Base-by-base conservation (phyloP, 805 yeast species). In the Pichia californica region DNA sequence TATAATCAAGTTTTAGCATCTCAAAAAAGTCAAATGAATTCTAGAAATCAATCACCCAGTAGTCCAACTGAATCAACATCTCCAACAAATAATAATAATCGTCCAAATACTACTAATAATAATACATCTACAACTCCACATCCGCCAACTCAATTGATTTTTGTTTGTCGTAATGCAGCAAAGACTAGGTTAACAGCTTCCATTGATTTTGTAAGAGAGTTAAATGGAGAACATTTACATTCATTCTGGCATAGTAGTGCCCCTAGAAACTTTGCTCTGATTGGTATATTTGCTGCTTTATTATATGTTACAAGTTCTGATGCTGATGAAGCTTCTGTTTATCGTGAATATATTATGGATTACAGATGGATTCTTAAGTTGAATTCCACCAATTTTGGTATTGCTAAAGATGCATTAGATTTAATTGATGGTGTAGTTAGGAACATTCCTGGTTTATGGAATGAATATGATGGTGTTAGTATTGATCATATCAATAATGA, bases 231-330 rank as follows among this genome's bases (percentile, higher is more conserved):
- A 52, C 95, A 88, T 56, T 71, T 87, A 38, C 89, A 81, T 57
- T 78, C 95, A 10, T 88, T 88, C 60, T 89, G 96, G 96, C 93
- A 86, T 62, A 77, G 88, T 2, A 77, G 88, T 2, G 76, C 95
- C 0, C 72, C 93, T 0, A 73, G 83, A 13, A 87, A 86, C 55
- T 77, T 89, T 50, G 79, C 95, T 7, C 63, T 86, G 30, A 86
- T 88, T 31, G 96, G 96, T 2, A 77, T 91, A 0, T 89, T 89
- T 70, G 95, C 96, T 0, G 81, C 94, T 0, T 67, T 89, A 11
- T 64, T 89, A 43, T 85, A 74, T 53, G 81, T 82, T 14, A 83
- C 96, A 0, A 68, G 93, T 1, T 60, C 70, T 8, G 55, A 74
- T 0, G 61, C 72, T 15, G 86, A 80, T 43, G 96, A 88, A 55